Percentiles rank a stretch among this genome's conserved stretches.
Conservation (phyloP, 306 rosid genomes). For the Purshia tridentata region DNA sequence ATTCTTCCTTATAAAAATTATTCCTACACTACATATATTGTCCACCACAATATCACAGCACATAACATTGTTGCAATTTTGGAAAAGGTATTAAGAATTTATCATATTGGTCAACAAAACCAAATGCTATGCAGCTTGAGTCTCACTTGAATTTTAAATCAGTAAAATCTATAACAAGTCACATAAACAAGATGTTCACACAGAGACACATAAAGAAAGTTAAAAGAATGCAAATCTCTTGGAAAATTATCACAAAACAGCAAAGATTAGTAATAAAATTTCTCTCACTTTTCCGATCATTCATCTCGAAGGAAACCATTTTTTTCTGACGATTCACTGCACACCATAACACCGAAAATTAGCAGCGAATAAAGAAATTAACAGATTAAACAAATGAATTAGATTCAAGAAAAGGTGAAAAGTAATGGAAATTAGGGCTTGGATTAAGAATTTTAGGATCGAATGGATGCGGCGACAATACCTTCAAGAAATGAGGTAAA, state of each 20-base stretch:
- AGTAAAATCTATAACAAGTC: neutral
- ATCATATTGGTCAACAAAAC: neutral
- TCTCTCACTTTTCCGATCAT: constrained; percentile 88
- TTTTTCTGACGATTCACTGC: constrained; percentile 48
- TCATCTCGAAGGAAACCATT: constrained; percentile 97
- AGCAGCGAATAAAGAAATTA: constrained; percentile 14
- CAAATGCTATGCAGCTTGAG: neutral
- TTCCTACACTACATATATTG: neutral
- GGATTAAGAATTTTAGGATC: neutral
- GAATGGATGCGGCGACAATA: constrained; percentile 7
- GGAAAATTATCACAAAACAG: neutral
- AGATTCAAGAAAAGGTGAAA: neutral
- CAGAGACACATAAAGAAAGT: neutral
- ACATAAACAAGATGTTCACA: neutral
- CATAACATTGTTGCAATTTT: neutral
- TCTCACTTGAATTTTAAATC: neutral
- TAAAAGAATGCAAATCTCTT: constrained; percentile 1
- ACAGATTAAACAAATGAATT: neutral
- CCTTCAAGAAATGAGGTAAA: constrained; percentile 2
- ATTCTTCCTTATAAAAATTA: neutral
- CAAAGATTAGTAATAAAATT: neutral
- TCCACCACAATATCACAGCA: neutral
- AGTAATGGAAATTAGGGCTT: neutral
- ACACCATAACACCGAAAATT: constrained; percentile 14
- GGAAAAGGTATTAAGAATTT: neutral